These are phyloP conservation scores for Yamadazyma epiphylla DNA, from an alignment of 1,139 yeast genomes.

Conservation along the genomic window DNA sequence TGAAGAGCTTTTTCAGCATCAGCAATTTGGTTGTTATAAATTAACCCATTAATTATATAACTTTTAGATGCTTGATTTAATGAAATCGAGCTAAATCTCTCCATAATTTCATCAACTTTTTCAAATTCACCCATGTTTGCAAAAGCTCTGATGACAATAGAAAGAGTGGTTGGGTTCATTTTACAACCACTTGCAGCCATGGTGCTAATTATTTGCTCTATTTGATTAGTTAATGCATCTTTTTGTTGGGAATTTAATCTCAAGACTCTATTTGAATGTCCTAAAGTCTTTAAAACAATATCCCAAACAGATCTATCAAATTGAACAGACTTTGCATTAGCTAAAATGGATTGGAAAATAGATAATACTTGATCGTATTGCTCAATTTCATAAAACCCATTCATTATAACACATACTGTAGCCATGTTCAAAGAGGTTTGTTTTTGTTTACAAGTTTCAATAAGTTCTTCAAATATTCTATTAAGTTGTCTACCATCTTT, in stretches of 20 bases:
- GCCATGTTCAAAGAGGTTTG: constrained; percentile 23
- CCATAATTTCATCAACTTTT: constrained; percentile 26
- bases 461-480: constrained; percentile 21
- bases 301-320: constrained; percentile 29
- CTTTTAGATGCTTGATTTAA: constrained; percentile 29
- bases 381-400: constrained; percentile 27
- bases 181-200: constrained; percentile 20
- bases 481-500: constrained; percentile 19
- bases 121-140: constrained; percentile 34
- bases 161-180: constrained; percentile 26
- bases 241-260: constrained; percentile 14
- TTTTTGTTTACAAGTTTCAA: constrained; percentile 20
- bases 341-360: constrained; percentile 30
- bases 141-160: constrained; percentile 31
- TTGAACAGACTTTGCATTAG: constrained; percentile 18
- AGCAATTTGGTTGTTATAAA: constrained; percentile 24
- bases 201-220: constrained; percentile 30
- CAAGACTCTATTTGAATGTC: constrained; percentile 23
- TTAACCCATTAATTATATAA: constrained; percentile 34
- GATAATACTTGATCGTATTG: constrained; percentile 29
- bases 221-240: constrained; percentile 13
- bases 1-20: constrained; percentile 34
- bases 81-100: constrained; percentile 20
- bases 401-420: constrained; percentile 33
- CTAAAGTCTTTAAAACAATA: constrained; percentile 32